Evolutionary conservation across 495 filamentous ascomycete species (phyloP), one percentile per base, ranked within the genome.

Genomic region (Bombardia bombarda): DNA sequence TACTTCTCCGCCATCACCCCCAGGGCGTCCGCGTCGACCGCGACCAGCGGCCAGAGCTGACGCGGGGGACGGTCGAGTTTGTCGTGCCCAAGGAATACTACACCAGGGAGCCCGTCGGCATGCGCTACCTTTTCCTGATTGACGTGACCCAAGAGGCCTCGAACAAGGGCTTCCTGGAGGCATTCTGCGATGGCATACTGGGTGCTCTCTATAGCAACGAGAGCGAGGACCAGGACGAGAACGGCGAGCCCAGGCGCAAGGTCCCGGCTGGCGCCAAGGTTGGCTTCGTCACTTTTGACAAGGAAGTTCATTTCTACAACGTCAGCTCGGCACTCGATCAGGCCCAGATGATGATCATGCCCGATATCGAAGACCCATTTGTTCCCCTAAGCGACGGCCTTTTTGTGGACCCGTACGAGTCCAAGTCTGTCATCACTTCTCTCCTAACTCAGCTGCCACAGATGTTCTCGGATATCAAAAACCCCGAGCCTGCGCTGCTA

Each of bases 291-390:
- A 96, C 92, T 2, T 99, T 82, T 61, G 90, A 96, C 66, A 87
- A 84, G 59, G 87, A 95, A 50, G 81, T 97, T 23, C 92, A 99
- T 53, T 99, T 95, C 57, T 99, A 95, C 70, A 96, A 96, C 55
- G 79, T 93, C 52, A 86, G 81, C 56, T 66, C 87, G 16, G 68
- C 78, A 22, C 67, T 95, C 21, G 86, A 94, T 37, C 80, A 87
- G 66, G 86, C 92, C 4, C 92, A 99, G 55, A 96, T 97, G 90
- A 79, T 97, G 70, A 89, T 97, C 14, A 95, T 97, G 88, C 86
- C 92, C 8, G 92, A 99, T 57, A 77, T 99, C 42, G 88, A 99
- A 50, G 92, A 99, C 50, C 90, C 92, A 0, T 99, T 99, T 59
- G 83, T 96, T 7, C 92, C 93, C 33, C 68, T 97, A 13, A 87